Conservation (phyloP, 176 grass and related monocot genomes). For the Carex pumila region DNA sequence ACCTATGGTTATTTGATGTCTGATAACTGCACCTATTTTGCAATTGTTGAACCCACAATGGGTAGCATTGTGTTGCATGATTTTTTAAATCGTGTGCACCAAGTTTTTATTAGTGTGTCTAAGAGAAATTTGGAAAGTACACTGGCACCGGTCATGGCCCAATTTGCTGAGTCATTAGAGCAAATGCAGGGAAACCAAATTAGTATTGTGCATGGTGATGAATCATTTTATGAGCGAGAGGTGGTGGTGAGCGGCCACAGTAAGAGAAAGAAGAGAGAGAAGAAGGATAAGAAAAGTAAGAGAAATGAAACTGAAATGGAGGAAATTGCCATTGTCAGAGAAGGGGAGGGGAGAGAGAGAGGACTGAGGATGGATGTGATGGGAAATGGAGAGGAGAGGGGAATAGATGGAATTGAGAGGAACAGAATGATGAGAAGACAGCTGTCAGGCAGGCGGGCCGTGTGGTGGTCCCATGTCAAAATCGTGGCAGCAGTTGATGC, state of each 20-base stretch:
- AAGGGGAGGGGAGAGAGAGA: not conserved
- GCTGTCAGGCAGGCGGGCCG: not conserved
- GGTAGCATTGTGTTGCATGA: constrained; percentile 33
- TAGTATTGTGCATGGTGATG: not conserved
- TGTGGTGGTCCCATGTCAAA: constrained; percentile 42
- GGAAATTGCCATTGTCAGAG: constrained; percentile 8
- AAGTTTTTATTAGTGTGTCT: constrained; percentile 24
- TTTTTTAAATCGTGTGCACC: constrained; percentile 47
- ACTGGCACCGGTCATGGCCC: constrained; percentile 31
- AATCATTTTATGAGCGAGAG: not conserved
- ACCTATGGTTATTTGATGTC: constrained; percentile 50
- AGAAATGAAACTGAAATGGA: constrained; percentile 12
- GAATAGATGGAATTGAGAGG: constrained; percentile 3
- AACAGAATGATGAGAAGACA: not conserved
- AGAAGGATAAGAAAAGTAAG: constrained; percentile 5
- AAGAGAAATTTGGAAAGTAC: constrained; percentile 28
- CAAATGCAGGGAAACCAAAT: not conserved
- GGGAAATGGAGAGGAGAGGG: constrained; percentile 7
- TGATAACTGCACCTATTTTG: constrained; percentile 67
- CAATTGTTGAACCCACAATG: constrained; percentile 41
- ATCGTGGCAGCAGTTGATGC: constrained; percentile 39
- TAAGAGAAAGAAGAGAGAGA: constrained; percentile 25
- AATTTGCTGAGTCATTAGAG: constrained; percentile 28
- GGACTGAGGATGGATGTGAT: not conserved
- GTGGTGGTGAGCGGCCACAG: not conserved